A percentile compares a stretch with the other conserved stretches of the same genome.
Evolutionary conservation across 805 yeast species (phyloP).

Genomic region (Schwanniomyces polymorphus): DNA sequence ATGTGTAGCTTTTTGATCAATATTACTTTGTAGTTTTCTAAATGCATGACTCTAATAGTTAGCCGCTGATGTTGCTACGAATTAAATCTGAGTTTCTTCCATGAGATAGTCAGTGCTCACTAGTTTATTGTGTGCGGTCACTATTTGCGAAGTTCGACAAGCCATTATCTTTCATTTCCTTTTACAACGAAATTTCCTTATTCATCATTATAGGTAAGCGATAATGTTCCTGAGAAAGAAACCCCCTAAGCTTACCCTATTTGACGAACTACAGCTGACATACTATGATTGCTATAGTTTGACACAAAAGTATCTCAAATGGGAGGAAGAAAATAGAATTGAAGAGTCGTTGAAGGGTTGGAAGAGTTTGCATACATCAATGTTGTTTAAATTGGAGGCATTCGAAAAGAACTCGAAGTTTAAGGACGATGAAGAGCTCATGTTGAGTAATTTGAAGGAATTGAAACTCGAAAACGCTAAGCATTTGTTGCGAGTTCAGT

Average conservation of each 20-base stretch:
- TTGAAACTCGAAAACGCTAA: constrained; percentile 44
- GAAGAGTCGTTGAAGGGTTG: constrained; percentile 68
- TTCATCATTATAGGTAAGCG: neutral
- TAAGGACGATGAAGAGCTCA: constrained; percentile 20
- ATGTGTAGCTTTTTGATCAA: neutral
- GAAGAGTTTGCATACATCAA: constrained; percentile 67
- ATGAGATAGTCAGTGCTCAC: neutral
- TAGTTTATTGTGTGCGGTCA: neutral
- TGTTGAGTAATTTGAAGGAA: constrained; percentile 31
- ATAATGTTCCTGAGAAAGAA: constrained; percentile 55
- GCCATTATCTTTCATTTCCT: neutral
- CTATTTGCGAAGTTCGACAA: neutral
- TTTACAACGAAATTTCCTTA: neutral
- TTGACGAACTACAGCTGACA: constrained; percentile 58
- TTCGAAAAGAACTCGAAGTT: constrained; percentile 44
- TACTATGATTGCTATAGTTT: constrained; percentile 63
- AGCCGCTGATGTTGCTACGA: neutral
- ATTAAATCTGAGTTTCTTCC: neutral
- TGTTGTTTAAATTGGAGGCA: constrained; percentile 54
- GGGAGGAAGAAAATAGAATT: constrained; percentile 55
- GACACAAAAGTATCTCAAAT: constrained; percentile 54
- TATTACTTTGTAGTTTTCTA: neutral
- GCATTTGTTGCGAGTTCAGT: constrained; percentile 41
- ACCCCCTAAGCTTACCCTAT: constrained; percentile 51
- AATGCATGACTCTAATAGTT: too few relatives aligned